These are phyloP conservation scores for Aeschynomene evenia DNA, from an alignment of 306 rosid species.

Conservation along the genomic window DNA sequence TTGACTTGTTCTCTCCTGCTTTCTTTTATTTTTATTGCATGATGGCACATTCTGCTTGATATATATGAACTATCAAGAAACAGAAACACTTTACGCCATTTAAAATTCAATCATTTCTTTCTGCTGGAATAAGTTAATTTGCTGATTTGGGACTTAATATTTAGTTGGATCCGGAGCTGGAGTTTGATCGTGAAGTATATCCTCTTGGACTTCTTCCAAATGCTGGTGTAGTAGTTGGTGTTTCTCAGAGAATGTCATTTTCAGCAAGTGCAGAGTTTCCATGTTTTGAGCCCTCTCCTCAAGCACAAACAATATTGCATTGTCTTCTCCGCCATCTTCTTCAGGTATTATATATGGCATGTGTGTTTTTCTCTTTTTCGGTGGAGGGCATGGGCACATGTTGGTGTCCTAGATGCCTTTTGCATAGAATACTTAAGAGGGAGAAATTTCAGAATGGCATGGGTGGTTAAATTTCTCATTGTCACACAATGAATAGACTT, in stretches of 20 bases:
- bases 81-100: background rate
- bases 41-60: conserved; percentile 21
- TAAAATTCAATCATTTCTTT: conserved; percentile 23
- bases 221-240: conserved; percentile 95
- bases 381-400: background rate
- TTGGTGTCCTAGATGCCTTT: conserved; percentile 15
- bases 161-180: conserved; percentile 98
- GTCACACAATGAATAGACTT: background rate
- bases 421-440: background rate
- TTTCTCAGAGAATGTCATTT: conserved; percentile 94
- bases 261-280: conserved; percentile 95
- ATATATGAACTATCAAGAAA: conserved; percentile 2
- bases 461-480: background rate
- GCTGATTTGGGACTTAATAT: conserved; percentile 32
- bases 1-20: background rate
- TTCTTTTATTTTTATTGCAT: background rate
- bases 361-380: background rate
- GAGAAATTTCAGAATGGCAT: conserved; percentile 9
- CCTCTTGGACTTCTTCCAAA: conserved; percentile 97
- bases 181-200: conserved; percentile 97
- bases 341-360: conserved; percentile 58
- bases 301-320: conserved; percentile 96
- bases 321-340: conserved; percentile 93
- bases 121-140: conserved; percentile 23
- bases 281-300: conserved; percentile 98